Conservation (phyloP, 331 rosid genomes). For the Malus hybrid region DNA sequence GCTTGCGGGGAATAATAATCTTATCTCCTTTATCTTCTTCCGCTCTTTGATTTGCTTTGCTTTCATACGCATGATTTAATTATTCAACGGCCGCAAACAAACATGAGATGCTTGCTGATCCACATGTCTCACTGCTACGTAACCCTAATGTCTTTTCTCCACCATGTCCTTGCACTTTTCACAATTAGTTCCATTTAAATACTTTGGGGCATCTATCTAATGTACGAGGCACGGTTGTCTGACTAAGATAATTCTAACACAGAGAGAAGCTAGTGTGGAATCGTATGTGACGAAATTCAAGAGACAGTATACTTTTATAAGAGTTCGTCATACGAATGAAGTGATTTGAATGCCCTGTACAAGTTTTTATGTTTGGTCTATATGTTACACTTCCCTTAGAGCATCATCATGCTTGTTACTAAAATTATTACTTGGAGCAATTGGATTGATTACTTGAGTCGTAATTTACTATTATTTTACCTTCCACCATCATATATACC, state of each 20-base stretch:
- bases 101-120: neutral
- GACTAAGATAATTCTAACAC: too few species aligned
- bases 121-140: neutral
- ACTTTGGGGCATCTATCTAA: too few species aligned
- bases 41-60: too few species aligned
- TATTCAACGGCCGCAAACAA: neutral
- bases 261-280: too few species aligned
- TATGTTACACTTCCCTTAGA: neutral
- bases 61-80: too few species aligned
- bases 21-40: neutral
- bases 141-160: neutral
- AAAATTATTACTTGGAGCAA: neutral
- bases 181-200: neutral
- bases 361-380: neutral
- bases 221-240: rapidly evolving
- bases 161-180: neutral
- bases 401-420: neutral
- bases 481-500: neutral
- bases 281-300: too few species aligned
- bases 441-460: neutral
- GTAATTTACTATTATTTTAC: neutral
- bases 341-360: too few species aligned
- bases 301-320: too few species aligned
- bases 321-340: too few species aligned
- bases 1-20: neutral